These are phyloP conservation scores for Alternaria solani DNA, from an alignment of 2,329 filamentous ascomycete species.

Conservation along the genomic window DNA sequence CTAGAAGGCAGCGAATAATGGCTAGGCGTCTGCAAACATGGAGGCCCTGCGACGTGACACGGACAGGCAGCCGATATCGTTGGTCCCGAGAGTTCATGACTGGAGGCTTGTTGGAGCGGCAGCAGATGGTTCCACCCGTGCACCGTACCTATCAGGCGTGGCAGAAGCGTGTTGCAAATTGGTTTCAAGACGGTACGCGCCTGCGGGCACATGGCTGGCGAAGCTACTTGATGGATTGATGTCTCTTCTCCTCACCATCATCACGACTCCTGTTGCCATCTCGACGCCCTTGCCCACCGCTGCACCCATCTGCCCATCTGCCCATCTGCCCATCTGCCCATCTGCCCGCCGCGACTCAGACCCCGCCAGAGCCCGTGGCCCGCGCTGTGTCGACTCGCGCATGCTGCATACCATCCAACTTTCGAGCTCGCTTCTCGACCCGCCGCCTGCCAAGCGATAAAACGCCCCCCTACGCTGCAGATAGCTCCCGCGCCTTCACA, in stretches of 20 bases:
- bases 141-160: constrained; percentile 29
- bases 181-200: constrained; percentile 40
- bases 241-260: constrained; percentile 10
- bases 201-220: not conserved
- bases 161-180: constrained; percentile 35
- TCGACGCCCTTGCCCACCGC: not conserved
- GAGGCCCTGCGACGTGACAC: not conserved
- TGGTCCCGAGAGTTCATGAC: not conserved
- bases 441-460: constrained; percentile 48
- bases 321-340: too few relatives aligned
- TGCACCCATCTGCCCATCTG: not conserved
- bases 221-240: not conserved
- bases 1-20: constrained; percentile 11
- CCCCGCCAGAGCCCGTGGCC: constrained; percentile 25
- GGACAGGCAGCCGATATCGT: not conserved
- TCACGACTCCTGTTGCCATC: not conserved
- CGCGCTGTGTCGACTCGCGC: constrained; percentile 31
- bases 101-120: not conserved
- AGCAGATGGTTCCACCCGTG: not conserved
- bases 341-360: constrained; percentile 17
- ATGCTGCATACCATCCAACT: constrained; percentile 23
- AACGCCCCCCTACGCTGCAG: constrained; percentile 46
- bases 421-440: constrained; percentile 44
- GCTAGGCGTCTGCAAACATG: not conserved
- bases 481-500: constrained; percentile 35